Base-by-base conservation (phyloP, 177 flowering plant species). In the Tripterygium wilfordii region DNA sequence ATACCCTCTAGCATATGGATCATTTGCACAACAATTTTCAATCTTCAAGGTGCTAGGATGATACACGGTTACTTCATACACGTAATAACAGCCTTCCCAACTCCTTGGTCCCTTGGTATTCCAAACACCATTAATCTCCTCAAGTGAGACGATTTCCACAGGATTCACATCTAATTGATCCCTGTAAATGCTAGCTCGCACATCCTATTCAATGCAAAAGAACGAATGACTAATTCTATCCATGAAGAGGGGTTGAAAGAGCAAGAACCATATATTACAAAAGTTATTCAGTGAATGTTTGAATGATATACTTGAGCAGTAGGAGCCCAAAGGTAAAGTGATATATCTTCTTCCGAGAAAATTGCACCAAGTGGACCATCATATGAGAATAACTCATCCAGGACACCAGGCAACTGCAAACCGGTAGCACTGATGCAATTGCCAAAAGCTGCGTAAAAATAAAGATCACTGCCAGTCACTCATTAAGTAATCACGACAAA, bases 1-100 rank as follows among this genome's bases (percentile, higher is more conserved):
- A 54, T 82, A 91, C 98, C 98, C 96, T 80, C 88, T 76, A 27
- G 96, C 95, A 77, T 88, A 91, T 36, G 98, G 98, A 75, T 88
- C 96, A 72, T 75, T 88, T 10, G 77, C 88, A 37, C 58, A 64
- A 69, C 94, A 88, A 26, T 64, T 78, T 57, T 88, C 96, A 51
- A 88, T 67, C 53, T 51, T 46, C 62, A 71, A 64, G 45, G 90
- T 83, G 69, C 76, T 81, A 42, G 75, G 80, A 67, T 91, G 95
- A 64, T 78, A 91, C 39, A 82, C 95, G 54, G 64, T 67, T 33
- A 88, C 79, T 64, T 88, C 90, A 69, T 88, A 91, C n/a, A 68
- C 84, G 69, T 78, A 91, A 54, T 83, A 88, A 58, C 86, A 78
- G 15, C 94, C 88, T 51, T 88, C 94, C 96, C 92, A 91, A 43